These are phyloP conservation scores for Gastroboletus turbinatus DNA, from an alignment of 1,284 basidiomycete genomes.

Conservation along the genomic window DNA sequence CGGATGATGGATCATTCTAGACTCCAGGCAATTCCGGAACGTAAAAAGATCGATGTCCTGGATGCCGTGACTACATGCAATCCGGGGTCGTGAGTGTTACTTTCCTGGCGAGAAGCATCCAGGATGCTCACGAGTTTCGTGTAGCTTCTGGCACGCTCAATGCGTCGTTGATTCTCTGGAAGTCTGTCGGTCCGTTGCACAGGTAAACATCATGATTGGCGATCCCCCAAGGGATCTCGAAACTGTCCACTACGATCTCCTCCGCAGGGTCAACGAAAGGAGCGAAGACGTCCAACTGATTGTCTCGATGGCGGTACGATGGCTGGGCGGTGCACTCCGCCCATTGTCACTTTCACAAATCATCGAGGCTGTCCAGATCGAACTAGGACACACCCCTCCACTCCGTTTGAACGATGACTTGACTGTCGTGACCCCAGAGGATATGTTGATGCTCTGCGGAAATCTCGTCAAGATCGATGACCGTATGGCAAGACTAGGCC, in stretches of 20 bases:
- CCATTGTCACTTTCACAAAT: slow-evolving; percentile 29
- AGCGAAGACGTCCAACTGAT: slow-evolving; percentile 27
- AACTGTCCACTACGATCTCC: slow-evolving; percentile 23
- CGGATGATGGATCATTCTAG: slow-evolving; percentile 25
- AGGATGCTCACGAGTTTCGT: neutral
- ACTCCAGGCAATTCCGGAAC: slow-evolving; percentile 25
- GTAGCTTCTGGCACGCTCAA: slow-evolving; percentile 31
- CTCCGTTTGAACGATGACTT: slow-evolving; percentile 28
- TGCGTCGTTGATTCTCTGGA: slow-evolving; percentile 29
- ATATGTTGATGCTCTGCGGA: slow-evolving; percentile 30
- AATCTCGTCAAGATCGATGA: slow-evolving; percentile 31
- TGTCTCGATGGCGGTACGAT: slow-evolving; percentile 26
- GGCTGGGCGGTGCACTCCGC: slow-evolving; percentile 31
- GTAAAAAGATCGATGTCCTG: slow-evolving; percentile 26
- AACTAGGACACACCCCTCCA: slow-evolving; percentile 21
- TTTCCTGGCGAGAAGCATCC: neutral
- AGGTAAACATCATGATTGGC: slow-evolving; percentile 23
- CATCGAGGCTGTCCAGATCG: slow-evolving; percentile 33
- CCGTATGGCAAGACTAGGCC: slow-evolving; percentile 21
- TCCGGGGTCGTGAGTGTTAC: slow-evolving; percentile 23
- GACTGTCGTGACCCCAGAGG: slow-evolving; percentile 26
- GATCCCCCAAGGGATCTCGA: slow-evolving; percentile 24
- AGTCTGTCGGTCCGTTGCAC: slow-evolving; percentile 25
- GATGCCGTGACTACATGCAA: slow-evolving; percentile 12
- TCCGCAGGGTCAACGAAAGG: slow-evolving; percentile 25